Conservation (phyloP, 805 yeast species). For the Candida yuanshanica region DNA sequence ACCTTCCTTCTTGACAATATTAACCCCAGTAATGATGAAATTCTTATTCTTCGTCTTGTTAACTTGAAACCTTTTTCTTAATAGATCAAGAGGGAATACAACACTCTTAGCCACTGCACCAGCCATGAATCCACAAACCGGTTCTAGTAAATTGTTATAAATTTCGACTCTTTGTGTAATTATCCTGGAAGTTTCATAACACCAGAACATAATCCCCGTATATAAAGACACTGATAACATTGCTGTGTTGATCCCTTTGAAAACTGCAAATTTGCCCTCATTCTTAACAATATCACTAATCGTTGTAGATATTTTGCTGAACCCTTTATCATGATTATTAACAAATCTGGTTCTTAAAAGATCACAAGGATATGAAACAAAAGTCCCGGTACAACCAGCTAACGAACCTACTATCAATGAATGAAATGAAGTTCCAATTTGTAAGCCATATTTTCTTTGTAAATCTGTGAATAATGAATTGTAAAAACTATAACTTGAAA, state of each 20-base stretch:
- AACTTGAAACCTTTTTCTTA: slow-evolving; percentile 74
- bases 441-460: slow-evolving; percentile 12
- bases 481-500: slow-evolving; percentile 58
- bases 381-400: slow-evolving; percentile 73
- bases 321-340: slow-evolving; percentile 7
- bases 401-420: slow-evolving; percentile 60
- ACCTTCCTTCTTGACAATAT: slow-evolving; percentile 54
- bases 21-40: slow-evolving; percentile 27
- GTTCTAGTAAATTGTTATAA: slow-evolving; percentile 32
- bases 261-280: slow-evolving; percentile 44
- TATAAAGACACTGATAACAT: slow-evolving; percentile 60
- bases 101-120: slow-evolving; percentile 69
- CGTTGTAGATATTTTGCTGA: slow-evolving; percentile 25
- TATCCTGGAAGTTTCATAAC: slow-evolving; percentile 42
- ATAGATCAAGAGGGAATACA: slow-evolving; percentile 82
- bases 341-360: slow-evolving; percentile 82
- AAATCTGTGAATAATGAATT: slow-evolving; percentile 39
- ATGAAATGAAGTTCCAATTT: slow-evolving; percentile 24
- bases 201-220: slow-evolving; percentile 70
- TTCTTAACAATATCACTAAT: slow-evolving; percentile 27
- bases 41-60: slow-evolving; percentile 29
- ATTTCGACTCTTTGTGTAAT: slow-evolving; percentile 7
- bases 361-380: slow-evolving; percentile 83
- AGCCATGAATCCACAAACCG: slow-evolving; percentile 65
- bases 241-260: slow-evolving; percentile 43